These are phyloP conservation scores for Cryptococcus depauperatus DNA, from an alignment of 1,284 basidiomycete genomes.

Conservation along the genomic window DNA sequence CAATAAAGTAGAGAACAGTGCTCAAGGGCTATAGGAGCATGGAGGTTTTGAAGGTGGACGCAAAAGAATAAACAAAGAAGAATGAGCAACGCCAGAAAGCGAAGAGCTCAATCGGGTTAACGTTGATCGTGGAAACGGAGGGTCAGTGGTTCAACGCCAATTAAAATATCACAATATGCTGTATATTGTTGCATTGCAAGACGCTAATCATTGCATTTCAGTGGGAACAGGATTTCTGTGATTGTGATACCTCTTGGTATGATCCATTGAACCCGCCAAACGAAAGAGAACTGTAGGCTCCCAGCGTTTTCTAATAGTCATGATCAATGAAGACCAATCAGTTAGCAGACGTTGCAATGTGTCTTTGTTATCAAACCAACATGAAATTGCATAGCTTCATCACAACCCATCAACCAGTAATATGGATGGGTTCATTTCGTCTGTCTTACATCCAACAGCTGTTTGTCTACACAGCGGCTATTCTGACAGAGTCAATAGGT, in stretches of 20 bases:
- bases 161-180: neutral
- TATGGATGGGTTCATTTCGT: constrained; percentile 65
- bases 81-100: constrained; percentile 20
- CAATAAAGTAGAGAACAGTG: no score
- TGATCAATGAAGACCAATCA: neutral
- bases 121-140: constrained; percentile 35
- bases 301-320: neutral
- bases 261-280: constrained; percentile 58
- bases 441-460: neutral
- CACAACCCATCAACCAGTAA: constrained; percentile 70
- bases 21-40: no score
- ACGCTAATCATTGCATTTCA: neutral
- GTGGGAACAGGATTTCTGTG: constrained; percentile 49
- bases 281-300: constrained; percentile 31
- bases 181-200: neutral
- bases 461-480: neutral
- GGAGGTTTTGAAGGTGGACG: constrained; percentile 36
- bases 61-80: constrained; percentile 6
- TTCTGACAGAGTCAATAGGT: constrained; percentile 10
- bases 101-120: constrained; percentile 28
- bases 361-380: constrained; percentile 67
- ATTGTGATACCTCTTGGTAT: constrained; percentile 67
- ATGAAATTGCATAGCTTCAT: constrained; percentile 58
- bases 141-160: constrained; percentile 25
- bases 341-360: constrained; percentile 55